Evolutionary conservation across 2,329 filamentous ascomycete genomes (phyloP).

Genomic region (Curvularia sp.): DNA sequence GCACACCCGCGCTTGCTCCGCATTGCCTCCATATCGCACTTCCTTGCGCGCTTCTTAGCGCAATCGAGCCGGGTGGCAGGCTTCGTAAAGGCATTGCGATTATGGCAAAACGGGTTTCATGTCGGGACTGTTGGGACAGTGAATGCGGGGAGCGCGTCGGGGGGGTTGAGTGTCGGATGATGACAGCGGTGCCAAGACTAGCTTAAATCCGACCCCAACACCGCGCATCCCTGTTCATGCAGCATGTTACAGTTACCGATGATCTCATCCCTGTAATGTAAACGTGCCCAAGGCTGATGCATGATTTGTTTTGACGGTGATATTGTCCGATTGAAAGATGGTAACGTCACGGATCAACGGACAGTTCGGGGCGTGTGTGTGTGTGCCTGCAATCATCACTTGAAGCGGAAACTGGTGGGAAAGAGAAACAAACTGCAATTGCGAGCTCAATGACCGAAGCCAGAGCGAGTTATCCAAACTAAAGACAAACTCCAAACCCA

Average conservation of each 20-base stretch:
- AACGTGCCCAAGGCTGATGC: constrained; percentile 10
- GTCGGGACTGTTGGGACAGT: constrained; percentile 11
- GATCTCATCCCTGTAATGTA: constrained; percentile 2
- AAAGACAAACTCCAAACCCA: constrained; percentile 10
- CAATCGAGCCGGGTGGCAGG: constrained; percentile 34
- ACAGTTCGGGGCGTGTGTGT: background rate
- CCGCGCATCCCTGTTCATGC: constrained; percentile 9
- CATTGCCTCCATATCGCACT: constrained; percentile 14
- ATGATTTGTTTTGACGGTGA: constrained; percentile 3
- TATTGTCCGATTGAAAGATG: background rate
- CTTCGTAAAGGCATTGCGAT: constrained; percentile 43
- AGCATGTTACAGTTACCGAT: background rate
- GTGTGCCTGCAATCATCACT: background rate
- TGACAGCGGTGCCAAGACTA: constrained; percentile 15
- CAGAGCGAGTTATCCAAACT: constrained; percentile 22
- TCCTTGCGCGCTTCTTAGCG: constrained; percentile 24
- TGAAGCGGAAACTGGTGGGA: background rate
- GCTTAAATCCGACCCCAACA: constrained; percentile 14
- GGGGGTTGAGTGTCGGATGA: constrained; percentile 7
- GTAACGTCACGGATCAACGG: background rate
- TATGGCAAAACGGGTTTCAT: constrained; percentile 27
- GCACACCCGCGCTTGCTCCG: constrained; percentile 18
- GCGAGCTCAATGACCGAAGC: constrained; percentile 22
- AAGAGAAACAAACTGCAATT: constrained; percentile 21
- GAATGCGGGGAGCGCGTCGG: constrained; percentile 23